Evolutionary conservation across 768 basidiomycete species (phyloP), one percentile per base, ranked within the genome.

Genomic region (Lentinula sp.): DNA sequence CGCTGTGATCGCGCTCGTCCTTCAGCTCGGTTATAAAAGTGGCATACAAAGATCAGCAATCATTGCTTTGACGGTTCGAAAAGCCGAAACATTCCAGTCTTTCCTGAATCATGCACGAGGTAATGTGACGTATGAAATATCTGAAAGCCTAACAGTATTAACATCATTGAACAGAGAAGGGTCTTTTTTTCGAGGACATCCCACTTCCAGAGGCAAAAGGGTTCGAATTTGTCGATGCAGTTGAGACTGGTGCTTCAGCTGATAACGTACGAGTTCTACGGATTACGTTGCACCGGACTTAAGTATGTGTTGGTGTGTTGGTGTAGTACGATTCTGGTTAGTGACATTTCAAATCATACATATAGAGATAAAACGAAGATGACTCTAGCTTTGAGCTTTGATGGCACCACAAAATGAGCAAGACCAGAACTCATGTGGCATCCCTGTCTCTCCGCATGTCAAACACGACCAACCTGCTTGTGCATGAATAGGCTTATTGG

Each of bases 381-480:
- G 6, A 39, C 37, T 53, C 50, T 52, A 62, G 23, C 74, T 78
- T 13, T 57, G 65, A 18, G 68, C 59, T 64, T 91, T 92, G 56
- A 93, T 78, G 18, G 76, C 73, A 15, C 91, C 91, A 69, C 92
- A 95, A 59, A 78, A 80, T 15, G 73, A 71, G 75, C 93, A 95
- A 52, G 84, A 86, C 91, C 89, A 94, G 62, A 84, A 80, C 21
- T 85, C 79, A 63, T 82, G 80, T 2, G 81, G 79, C 70, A 85
- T 87, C 28, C 80, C 84, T 37, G 68, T 70, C 69, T 88, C 83
- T 23, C 85, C 84, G 63, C 91, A 94, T 21, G 76, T 73, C 10
- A 75, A 69, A 68, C 91, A 93, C 21, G 75, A 75, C 91, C 91
- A 94, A 2, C 81, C 83, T 43, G 69, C 70, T 39, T 49, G 65